phyloP scores from a whole-genome alignment of 352 stramenopile species.

The Globisporangium barbulae region DNA sequence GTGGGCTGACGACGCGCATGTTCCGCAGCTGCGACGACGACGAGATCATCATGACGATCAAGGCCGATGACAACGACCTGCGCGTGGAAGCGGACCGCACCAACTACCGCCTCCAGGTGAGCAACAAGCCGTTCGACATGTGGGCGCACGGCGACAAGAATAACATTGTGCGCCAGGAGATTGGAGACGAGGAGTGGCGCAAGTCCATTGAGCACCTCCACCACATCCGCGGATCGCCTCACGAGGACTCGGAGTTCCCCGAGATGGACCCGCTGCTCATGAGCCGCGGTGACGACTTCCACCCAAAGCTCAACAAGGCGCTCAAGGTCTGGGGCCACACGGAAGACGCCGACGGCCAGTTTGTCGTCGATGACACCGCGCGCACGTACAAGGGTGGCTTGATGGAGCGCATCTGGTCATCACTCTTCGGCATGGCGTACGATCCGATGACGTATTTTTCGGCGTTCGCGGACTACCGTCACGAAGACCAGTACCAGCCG shows the following conservation, averaged over 20 bases:
- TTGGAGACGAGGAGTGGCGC: slow-evolving; percentile 44
- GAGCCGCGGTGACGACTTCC: slow-evolving; percentile 53
- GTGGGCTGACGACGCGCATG: slow-evolving; percentile 75
- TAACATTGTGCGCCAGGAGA: slow-evolving; percentile 38
- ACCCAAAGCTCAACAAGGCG: slow-evolving; percentile 49
- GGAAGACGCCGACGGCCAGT: slow-evolving; percentile 67
- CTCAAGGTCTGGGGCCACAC: slow-evolving; percentile 71
- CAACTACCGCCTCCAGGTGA: slow-evolving; percentile 69
- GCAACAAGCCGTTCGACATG: slow-evolving; percentile 68
- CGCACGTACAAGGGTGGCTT: slow-evolving; percentile 18
- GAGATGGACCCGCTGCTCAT: slow-evolving; percentile 80
- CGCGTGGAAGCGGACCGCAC: slow-evolving; percentile 65
- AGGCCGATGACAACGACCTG: slow-evolving; percentile 73
- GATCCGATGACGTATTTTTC: slow-evolving; percentile 82
- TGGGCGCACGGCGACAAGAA: slow-evolving; percentile 57
- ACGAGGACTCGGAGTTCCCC: slow-evolving; percentile 34
- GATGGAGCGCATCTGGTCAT: slow-evolving; percentile 48
- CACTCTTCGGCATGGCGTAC: slow-evolving; percentile 62
- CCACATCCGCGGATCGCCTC: slow-evolving; percentile 35
- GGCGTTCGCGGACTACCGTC: slow-evolving; percentile 72
- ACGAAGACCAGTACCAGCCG: slow-evolving; percentile 66
- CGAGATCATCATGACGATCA: slow-evolving; percentile 84
- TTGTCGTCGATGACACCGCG: slow-evolving; percentile 44
- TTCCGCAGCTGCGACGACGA: slow-evolving; percentile 72
- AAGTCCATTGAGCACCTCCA: slow-evolving; percentile 60